These are phyloP conservation scores for Pleurotus sapidus DNA, from an alignment of 768 basidiomycete species.

Conservation along the genomic window DNA sequence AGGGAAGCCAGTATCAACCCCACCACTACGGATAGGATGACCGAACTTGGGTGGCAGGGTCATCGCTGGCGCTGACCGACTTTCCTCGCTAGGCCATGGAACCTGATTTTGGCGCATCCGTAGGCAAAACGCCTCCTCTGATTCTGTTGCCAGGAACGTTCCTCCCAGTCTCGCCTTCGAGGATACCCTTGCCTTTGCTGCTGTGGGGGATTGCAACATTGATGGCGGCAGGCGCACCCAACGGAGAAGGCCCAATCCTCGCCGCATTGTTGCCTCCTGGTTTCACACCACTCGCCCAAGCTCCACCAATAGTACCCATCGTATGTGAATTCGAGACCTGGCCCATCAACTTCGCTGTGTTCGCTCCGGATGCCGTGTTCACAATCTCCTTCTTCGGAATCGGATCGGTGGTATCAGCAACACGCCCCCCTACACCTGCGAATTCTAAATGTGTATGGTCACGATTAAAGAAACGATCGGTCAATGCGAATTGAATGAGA, in stretches of 20 bases:
- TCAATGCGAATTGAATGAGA: too few species aligned
- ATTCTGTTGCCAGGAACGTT: not conserved
- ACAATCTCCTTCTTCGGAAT: not conserved
- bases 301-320: not conserved
- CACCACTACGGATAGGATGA: not conserved
- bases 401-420: constrained; percentile 1
- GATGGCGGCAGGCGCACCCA: not conserved
- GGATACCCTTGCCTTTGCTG: not conserved
- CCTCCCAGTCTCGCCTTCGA: not conserved
- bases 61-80: constrained; percentile 3
- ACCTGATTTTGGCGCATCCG: not conserved
- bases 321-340: not conserved
- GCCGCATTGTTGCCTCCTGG: not conserved
- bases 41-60: constrained; percentile 4
- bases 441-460: too few species aligned
- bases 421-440: not conserved
- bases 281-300: not conserved
- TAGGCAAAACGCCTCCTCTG: not conserved
- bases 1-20: not conserved
- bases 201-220: not conserved
- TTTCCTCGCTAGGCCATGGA: not conserved
- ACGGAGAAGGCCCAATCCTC: constrained; percentile 4
- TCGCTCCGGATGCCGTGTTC: constrained; percentile 1
- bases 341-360: not conserved
- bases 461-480: too few species aligned